Evolutionary conservation across 352 stramenopile genomes (phyloP), one percentile per base, ranked within the genome.

Genomic region (Globisporangium megalacanthum): DNA sequence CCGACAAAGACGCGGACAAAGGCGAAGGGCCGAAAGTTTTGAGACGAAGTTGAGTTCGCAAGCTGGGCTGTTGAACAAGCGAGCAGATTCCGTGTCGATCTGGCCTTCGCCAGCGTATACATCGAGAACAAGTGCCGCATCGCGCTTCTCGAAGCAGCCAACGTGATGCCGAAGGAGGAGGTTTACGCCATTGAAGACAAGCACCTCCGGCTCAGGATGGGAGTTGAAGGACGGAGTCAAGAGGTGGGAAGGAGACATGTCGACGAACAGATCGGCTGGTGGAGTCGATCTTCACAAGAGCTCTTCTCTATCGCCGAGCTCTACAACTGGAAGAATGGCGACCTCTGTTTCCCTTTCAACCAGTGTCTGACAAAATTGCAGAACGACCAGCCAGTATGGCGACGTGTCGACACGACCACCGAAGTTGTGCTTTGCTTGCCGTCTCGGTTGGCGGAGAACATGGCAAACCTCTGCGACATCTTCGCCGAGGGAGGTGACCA

Each of bases 241-340:
- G 5, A 7, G 1, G 20, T 14, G 6, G n/a, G 14, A 22, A 6
- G 5, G 29, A 7, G 20, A 25, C 31, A 65, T 1, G 60, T 70
- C 8, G 65, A 75, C 19, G 66, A 79, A 6, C 29, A 48, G 13
- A 64, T 67, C 1, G 50, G 35, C 0, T 51, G 20, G n/a, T 4
- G 76, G 8, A 11, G 77, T 10, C 29, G n/a, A 0, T 31, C 65
- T 17, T 52, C 60, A 1, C 49, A 64, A 8, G 62, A 36, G 14
- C 51, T 82, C 14, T 79, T 82, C n/a, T 60, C 65, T 13, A 51
- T 86, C 35, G 66, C 77, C 4, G 37, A 13, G 3, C 39, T 62
- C 4, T 22, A n/a, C 4, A 7, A 31, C 1, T 60, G 55, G 1
- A n/a, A 79, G 31, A 13, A 64, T n/a, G n/a, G n/a, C n/a, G n/a